Evolutionary conservation across 2,329 filamentous ascomycete species (phyloP).

Genomic region (Cadophora gregata): DNA sequence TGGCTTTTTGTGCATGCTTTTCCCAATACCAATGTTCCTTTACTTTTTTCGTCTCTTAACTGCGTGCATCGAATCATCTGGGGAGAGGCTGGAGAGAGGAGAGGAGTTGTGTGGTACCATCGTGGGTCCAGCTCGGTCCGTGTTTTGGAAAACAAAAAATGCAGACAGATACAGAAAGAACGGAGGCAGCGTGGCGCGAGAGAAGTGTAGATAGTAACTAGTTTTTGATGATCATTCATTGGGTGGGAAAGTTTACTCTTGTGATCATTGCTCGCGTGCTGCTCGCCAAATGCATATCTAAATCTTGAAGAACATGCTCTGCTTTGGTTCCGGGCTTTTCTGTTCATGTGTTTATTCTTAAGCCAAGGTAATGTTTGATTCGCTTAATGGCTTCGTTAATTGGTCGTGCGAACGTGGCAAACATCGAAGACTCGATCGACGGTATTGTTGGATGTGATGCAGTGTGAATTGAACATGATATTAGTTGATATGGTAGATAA

Average conservation of each 20-base stretch:
- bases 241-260: background rate
- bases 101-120: background rate
- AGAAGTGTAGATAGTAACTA: constrained; percentile 11
- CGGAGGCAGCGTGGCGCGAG: background rate
- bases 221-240: constrained; percentile 8
- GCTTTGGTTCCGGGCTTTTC: background rate
- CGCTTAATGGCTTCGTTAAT: background rate
- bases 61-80: constrained; percentile 16
- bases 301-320: background rate
- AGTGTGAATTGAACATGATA: background rate
- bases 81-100: background rate
- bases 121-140: background rate
- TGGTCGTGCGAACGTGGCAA: background rate
- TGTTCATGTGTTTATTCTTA: background rate
- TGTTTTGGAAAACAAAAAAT: background rate
- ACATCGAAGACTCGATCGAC: no score
- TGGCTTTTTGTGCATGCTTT: constrained; percentile 16
- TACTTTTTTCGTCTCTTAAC: background rate
- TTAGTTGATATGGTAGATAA: background rate
- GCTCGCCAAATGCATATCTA: background rate
- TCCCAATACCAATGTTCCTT: constrained; percentile 28
- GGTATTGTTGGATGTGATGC: background rate
- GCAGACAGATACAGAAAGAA: background rate
- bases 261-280: background rate
- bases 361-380: background rate